Percentiles rank a stretch among this genome's conserved stretches.
These are phyloP conservation scores for Blastobotrys parvus DNA, from an alignment of 805 yeast genomes.

Conservation along the genomic window DNA sequence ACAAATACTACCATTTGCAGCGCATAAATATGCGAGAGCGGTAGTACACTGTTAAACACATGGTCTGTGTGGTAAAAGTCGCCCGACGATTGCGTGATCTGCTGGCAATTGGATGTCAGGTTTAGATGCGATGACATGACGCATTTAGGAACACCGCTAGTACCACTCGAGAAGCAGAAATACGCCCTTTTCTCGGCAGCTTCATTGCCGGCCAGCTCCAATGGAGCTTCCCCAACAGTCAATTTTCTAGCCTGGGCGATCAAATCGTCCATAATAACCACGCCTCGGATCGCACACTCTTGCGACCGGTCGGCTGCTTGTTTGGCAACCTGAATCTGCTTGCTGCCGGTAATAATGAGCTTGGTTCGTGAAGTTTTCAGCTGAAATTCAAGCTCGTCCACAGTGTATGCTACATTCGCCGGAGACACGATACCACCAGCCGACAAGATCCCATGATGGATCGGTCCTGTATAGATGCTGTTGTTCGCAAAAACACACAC, in stretches of 20 bases:
- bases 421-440: constrained; percentile 25
- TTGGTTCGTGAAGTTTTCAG: constrained; percentile 10
- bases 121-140: constrained; percentile 53
- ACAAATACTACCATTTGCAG: constrained; percentile 72
- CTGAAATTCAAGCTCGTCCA: constrained; percentile 25
- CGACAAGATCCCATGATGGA: constrained; percentile 22
- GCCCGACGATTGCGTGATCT: constrained; percentile 2
- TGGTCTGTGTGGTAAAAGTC: constrained; percentile 1
- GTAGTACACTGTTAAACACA: constrained; percentile 11
- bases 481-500: constrained; percentile 22
- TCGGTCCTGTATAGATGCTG: constrained; percentile 18
- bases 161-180: constrained; percentile 24
- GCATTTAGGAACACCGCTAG: constrained; percentile 61
- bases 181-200: constrained; percentile 16
- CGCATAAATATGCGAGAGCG: constrained; percentile 36
- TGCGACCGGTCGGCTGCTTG: not conserved
- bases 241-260: not conserved
- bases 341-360: constrained; percentile 3
- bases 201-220: not conserved
- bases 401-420: constrained; percentile 24
- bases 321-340: constrained; percentile 1
- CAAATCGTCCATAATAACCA: constrained; percentile 2
- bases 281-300: not conserved
- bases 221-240: not conserved
- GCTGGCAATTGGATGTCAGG: constrained; percentile 31